Evolutionary conservation across 1,284 basidiomycete genomes (phyloP).

Genomic region (Sanghuangporus sanghuang): DNA sequence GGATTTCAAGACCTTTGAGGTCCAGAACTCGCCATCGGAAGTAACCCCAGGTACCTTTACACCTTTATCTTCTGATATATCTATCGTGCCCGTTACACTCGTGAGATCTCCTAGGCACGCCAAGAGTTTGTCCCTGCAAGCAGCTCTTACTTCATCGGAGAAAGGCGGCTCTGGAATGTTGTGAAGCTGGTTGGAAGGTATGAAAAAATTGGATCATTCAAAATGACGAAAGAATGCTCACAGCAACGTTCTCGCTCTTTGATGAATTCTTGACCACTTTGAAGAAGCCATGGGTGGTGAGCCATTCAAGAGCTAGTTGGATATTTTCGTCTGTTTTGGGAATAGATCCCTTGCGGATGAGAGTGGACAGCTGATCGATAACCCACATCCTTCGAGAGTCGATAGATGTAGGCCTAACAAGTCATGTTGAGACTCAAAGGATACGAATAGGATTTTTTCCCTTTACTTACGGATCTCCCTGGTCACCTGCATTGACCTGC

Average conservation of each 20-base stretch:
- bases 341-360: conserved; percentile 77
- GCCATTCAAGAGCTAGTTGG: conserved; percentile 72
- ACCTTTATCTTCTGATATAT: conserved; percentile 35
- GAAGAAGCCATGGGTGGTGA: conserved; percentile 82
- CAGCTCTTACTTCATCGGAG: conserved; percentile 63
- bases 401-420: conserved; percentile 27
- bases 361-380: conserved; percentile 77
- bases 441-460: neutral
- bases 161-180: conserved; percentile 62
- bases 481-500: conserved; percentile 50
- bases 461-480: conserved; percentile 37
- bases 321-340: conserved; percentile 83
- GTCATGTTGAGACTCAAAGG: conserved; percentile 10
- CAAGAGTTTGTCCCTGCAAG: conserved; percentile 69
- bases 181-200: conserved; percentile 43
- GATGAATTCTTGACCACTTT: conserved; percentile 68
- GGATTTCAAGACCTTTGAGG: conserved; percentile 60
- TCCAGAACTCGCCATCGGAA: conserved; percentile 77
- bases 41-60: conserved; percentile 57
- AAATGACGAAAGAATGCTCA: conserved; percentile 28
- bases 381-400: conserved; percentile 73
- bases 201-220: neutral
- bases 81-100: conserved; percentile 34
- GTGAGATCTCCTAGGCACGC: conserved; percentile 75
- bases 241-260: conserved; percentile 57